Conservation (phyloP, 2,329 filamentous ascomycete genomes). For the Cercospora sp. region DNA sequence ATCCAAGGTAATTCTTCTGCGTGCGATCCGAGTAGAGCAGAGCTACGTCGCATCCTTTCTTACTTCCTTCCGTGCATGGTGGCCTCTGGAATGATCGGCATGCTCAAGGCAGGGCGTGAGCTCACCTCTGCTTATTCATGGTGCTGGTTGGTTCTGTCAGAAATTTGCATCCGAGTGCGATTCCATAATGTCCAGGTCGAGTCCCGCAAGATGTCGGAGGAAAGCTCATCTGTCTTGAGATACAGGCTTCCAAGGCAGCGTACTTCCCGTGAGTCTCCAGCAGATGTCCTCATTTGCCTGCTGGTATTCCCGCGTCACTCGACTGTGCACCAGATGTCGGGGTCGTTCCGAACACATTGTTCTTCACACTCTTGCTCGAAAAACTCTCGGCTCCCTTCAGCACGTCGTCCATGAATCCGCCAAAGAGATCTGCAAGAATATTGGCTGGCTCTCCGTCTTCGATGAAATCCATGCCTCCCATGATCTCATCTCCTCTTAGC, state of each 20-base stretch:
- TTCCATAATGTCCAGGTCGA: neutral
- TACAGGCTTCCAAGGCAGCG: neutral
- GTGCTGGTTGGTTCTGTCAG: neutral
- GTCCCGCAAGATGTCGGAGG: neutral
- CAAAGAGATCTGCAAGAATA: neutral
- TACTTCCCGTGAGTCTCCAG: neutral
- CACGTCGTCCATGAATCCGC: neutral
- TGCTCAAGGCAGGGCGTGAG: neutral
- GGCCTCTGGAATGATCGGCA: neutral
- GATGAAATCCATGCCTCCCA: conserved; percentile 9
- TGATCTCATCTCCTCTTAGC: conserved; percentile 19
- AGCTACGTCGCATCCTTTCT: neutral
- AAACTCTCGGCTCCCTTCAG: neutral
- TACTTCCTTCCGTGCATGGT: neutral
- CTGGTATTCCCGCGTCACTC: neutral
- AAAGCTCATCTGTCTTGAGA: neutral
- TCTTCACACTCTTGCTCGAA: neutral
- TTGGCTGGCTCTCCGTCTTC: neutral
- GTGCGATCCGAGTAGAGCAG: neutral
- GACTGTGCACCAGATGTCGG: neutral
- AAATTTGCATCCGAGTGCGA: neutral
- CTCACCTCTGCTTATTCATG: neutral
- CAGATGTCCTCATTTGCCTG: neutral
- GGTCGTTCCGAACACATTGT: neutral
- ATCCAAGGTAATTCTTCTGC: neutral